phyloP scores from a whole-genome alignment of 1,284 basidiomycete genomes.

The Marasmius tenuissimus region DNA sequence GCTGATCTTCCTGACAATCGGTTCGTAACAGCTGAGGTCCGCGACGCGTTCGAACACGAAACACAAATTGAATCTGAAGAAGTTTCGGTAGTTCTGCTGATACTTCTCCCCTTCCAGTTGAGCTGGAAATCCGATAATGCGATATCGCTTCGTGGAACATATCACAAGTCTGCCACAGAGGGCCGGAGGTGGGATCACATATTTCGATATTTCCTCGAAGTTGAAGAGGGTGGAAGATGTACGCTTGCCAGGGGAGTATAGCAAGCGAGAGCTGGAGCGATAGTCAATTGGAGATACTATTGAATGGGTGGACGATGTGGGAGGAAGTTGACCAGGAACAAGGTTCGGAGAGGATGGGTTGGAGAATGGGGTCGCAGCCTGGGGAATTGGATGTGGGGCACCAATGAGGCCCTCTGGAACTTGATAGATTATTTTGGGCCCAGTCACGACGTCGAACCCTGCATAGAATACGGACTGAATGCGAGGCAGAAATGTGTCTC shows the following conservation, averaged over 20 bases:
- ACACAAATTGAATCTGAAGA: conserved; percentile 94
- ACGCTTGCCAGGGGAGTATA: conserved; percentile 45
- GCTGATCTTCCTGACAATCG: conserved; percentile 92
- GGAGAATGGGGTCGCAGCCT: conserved; percentile 40
- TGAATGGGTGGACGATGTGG: conserved; percentile 46
- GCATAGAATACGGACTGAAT: conserved; percentile 89
- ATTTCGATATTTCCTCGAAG: conserved; percentile 90
- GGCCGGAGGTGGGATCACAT: conserved; percentile 87
- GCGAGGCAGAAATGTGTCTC: conserved; percentile 72
- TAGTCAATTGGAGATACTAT: conserved; percentile 42
- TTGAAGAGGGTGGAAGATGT: conserved; percentile 72
- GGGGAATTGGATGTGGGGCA: conserved; percentile 43
- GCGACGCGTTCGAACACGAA: conserved; percentile 93
- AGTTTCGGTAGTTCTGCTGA: conserved; percentile 81
- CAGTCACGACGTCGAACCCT: conserved; percentile 79
- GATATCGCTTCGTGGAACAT: conserved; percentile 70
- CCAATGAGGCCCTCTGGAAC: conserved; percentile 86
- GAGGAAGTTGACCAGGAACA: conserved; percentile 27
- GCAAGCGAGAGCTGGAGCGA: conserved; percentile 40
- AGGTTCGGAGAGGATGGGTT: conserved; percentile 33
- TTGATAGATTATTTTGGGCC: conserved; percentile 86
- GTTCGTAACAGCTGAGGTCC: conserved; percentile 93
- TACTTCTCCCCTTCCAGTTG: conserved; percentile 69
- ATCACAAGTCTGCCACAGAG: conserved; percentile 90
- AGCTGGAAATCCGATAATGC: conserved; percentile 88